Conservation (phyloP, 2,329 filamentous ascomycete species). For the Ascochyta koolunga region DNA sequence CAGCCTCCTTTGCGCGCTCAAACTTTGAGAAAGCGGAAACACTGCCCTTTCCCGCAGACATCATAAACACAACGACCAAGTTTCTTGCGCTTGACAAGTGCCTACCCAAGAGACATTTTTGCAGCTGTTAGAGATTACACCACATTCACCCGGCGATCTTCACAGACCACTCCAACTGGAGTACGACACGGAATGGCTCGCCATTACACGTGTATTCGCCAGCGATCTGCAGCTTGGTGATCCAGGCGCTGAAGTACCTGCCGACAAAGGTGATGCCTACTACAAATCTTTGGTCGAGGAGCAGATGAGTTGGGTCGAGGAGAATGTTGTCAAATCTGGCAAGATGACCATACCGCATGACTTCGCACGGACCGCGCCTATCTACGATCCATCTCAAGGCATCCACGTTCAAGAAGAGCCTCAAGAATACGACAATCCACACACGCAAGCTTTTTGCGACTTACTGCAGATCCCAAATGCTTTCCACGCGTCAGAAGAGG, state of each 20-base stretch:
- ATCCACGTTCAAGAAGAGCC: constrained; percentile 69
- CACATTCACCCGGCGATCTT: constrained; percentile 31
- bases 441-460: constrained; percentile 82
- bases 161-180: constrained; percentile 64
- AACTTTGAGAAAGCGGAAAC: constrained; percentile 22
- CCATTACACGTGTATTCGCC: constrained; percentile 85
- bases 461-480: constrained; percentile 78
- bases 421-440: constrained; percentile 82
- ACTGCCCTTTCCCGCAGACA: constrained; percentile 69
- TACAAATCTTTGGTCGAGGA: constrained; percentile 72
- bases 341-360: constrained; percentile 76
- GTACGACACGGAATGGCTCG: constrained; percentile 95
- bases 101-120: constrained; percentile 80
- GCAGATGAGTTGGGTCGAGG: constrained; percentile 79
- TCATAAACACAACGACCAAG: constrained; percentile 77
- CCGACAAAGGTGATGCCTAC: constrained; percentile 69
- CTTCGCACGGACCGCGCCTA: constrained; percentile 77
- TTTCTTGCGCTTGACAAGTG: constrained; percentile 96
- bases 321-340: constrained; percentile 68
- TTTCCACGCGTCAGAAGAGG: constrained; percentile 74
- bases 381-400: constrained; percentile 65
- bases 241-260: constrained; percentile 58
- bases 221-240: constrained; percentile 63
- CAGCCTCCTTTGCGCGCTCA: constrained; percentile 69
- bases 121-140: constrained; percentile 68